Conservation (phyloP, 2,329 filamentous ascomycete genomes). For the Sarocladium kiliense region DNA sequence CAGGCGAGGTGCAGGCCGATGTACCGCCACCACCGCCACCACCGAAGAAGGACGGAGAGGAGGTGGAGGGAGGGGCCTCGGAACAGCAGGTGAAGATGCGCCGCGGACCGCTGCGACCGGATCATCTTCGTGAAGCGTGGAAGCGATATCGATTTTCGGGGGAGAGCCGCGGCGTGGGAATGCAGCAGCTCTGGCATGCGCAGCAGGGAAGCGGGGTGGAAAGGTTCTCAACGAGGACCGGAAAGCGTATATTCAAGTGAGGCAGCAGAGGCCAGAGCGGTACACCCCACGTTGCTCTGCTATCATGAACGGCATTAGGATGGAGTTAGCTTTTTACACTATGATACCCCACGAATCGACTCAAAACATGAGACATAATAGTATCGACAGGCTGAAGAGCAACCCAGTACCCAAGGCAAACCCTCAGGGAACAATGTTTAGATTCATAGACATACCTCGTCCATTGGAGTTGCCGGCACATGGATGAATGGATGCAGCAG, state of each 20-base stretch:
- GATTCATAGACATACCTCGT: too few relatives aligned
- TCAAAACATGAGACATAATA: too few relatives aligned
- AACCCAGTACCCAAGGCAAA: too few relatives aligned
- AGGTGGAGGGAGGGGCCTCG: constrained; percentile 10
- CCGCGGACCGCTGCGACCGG: constrained; percentile 59
- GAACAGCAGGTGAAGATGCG: constrained; percentile 9
- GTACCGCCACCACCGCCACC: constrained; percentile 30
- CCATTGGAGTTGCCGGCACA: too few relatives aligned
- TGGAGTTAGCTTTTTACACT: too few relatives aligned
- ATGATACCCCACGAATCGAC: too few relatives aligned
- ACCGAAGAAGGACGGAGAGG: constrained; percentile 16
- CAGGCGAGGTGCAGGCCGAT: constrained; percentile 53
- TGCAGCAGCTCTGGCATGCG: constrained; percentile 55
- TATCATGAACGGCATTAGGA: too few relatives aligned
- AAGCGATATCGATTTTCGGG: constrained; percentile 59
- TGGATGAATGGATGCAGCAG: too few relatives aligned
- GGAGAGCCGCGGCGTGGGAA: constrained; percentile 59
- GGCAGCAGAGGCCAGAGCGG: too few relatives aligned
- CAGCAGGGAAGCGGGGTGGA: constrained; percentile 57
- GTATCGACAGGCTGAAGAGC: too few relatives aligned
- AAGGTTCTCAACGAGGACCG: constrained; percentile 50
- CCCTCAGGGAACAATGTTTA: too few relatives aligned
- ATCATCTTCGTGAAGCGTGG: constrained; percentile 70
- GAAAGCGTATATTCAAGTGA: constrained; percentile 48
- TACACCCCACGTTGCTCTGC: too few relatives aligned